Base-by-base conservation (phyloP, 2,329 filamentous ascomycete genomes). In the Trichoderma cornu-damae region DNA sequence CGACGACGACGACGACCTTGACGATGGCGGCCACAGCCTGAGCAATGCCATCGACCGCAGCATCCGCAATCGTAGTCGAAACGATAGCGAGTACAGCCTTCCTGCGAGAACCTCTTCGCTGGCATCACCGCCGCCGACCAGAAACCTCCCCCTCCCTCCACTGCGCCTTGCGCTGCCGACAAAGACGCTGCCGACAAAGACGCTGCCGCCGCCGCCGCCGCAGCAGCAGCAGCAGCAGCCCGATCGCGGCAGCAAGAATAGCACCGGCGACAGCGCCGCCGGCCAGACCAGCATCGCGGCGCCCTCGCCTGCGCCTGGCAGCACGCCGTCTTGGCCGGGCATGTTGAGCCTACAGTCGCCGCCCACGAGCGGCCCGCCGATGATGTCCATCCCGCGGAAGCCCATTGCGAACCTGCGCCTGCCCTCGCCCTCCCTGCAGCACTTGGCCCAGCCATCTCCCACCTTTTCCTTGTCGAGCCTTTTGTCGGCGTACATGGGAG, bases 401-500 rank as follows among this genome's bases (percentile, higher is more conserved):
- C 73, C 75, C 4, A 64, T 71, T 3, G 63, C 52, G 28, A 57
- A 50, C 38, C 51, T 59, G 57, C 57, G 51, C 22, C 57, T 42
- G 53, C 46, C 47, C 32, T 54, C 43, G 51, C 61, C 59, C 61
- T 56, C 65, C 40, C 63, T 65, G 51, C 61, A 66, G 30, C 61
- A 64, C 50, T 53, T 64, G 61, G 59, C 61, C 46, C 61, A 56
- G 64, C 61, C 58, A 48, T 77, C 78, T 40, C 76, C 78, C 3
- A 71, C 72, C 1, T 74, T 75, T 22, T 83, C 81, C 8, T 69
- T 83, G 51, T 80, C 76, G 12, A 83, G 80, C 65, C 69, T 84
- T 9, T 63, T 84, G 34, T 82, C 79, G 9, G 79, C 81, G 18
- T 84, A 84, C 64, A 78, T 78, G 50, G 70, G 72, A 60, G 76